Conservation (phyloP, 495 filamentous ascomycete genomes). For the Aspergillus asperescens region DNA sequence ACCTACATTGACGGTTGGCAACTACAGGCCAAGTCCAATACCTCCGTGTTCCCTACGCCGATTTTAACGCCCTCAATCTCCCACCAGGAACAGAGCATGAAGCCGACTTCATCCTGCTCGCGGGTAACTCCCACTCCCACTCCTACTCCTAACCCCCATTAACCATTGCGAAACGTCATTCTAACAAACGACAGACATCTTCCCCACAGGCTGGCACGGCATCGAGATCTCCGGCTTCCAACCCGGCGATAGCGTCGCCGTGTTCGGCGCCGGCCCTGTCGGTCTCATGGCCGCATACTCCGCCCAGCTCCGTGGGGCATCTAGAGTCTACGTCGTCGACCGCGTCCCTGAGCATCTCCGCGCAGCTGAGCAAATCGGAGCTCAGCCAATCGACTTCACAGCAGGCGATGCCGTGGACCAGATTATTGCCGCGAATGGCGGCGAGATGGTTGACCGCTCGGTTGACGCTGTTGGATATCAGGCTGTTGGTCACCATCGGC, state of each 20-base stretch:
- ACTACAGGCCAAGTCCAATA: slow-evolving; percentile 45
- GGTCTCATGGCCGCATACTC: slow-evolving; percentile 56
- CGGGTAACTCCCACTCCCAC: too few relatives aligned
- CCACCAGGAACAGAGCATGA: slow-evolving; percentile 42
- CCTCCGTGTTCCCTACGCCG: slow-evolving; percentile 52
- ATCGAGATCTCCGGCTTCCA: slow-evolving; percentile 50
- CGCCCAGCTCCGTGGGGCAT: slow-evolving; percentile 48
- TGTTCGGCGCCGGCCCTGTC: slow-evolving; percentile 48
- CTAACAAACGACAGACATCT: slow-evolving; percentile 55
- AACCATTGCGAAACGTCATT: background rate
- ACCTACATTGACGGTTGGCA: background rate
- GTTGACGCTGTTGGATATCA: slow-evolving; percentile 54
- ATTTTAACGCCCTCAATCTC: slow-evolving; percentile 49
- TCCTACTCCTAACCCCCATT: background rate
- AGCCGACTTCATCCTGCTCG: slow-evolving; percentile 43
- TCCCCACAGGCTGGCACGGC: slow-evolving; percentile 58
- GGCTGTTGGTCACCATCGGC: slow-evolving; percentile 39
- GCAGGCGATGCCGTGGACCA: slow-evolving; percentile 35
- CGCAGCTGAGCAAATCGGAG: slow-evolving; percentile 49
- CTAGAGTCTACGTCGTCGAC: slow-evolving; percentile 51
- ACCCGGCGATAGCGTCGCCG: slow-evolving; percentile 50
- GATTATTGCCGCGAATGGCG: slow-evolving; percentile 21
- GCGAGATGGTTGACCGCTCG: slow-evolving; percentile 47
- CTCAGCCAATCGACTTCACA: slow-evolving; percentile 35
- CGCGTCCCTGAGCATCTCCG: slow-evolving; percentile 47